Percentiles rank a stretch among this genome's conserved stretches.
Evolutionary conservation across 176 grass and related monocot genomes (phyloP).

Genomic region (Hyparrhenia diplandra): DNA sequence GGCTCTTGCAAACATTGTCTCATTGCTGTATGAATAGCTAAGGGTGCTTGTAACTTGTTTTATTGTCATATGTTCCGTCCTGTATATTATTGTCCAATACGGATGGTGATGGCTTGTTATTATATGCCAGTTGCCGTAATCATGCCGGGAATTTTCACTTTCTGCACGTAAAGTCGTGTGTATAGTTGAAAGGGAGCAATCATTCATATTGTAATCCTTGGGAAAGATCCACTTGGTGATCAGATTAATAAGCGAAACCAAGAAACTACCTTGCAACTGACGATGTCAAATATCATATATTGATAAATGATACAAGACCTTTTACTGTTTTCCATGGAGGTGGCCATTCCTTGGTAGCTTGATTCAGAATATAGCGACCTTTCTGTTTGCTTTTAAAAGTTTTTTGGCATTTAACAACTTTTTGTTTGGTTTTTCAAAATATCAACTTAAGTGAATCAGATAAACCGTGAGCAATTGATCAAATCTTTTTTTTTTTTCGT

Average conservation of each 20-base stretch:
- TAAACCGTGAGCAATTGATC: not conserved
- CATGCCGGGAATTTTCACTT: slow-evolving; percentile 9
- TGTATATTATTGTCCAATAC: slow-evolving; percentile 1
- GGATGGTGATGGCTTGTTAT: not conserved
- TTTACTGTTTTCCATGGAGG: not conserved
- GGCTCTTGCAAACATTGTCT: not conserved
- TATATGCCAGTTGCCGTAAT: too few relatives aligned
- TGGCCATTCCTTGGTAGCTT: not conserved
- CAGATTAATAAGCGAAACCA: not conserved
- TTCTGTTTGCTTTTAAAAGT: not conserved
- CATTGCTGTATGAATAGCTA: not conserved
- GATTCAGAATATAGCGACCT: not conserved
- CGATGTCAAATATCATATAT: not conserved
- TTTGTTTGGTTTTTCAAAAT: not conserved
- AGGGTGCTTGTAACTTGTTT: not conserved
- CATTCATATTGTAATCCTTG: not conserved
- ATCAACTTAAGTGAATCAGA: not conserved
- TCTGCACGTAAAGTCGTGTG: not conserved
- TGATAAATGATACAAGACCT: not conserved
- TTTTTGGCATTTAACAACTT: not conserved
- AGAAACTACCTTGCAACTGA: not conserved
- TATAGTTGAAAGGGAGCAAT: slow-evolving; percentile 6
- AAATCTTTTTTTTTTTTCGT: too few relatives aligned
- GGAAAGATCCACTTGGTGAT: not conserved
- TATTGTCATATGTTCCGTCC: too few relatives aligned